Percentiles rank a stretch among this genome's conserved stretches.
These are phyloP conservation scores for Claviceps digitariae DNA, from an alignment of 2,329 filamentous ascomycete genomes.

Conservation along the genomic window DNA sequence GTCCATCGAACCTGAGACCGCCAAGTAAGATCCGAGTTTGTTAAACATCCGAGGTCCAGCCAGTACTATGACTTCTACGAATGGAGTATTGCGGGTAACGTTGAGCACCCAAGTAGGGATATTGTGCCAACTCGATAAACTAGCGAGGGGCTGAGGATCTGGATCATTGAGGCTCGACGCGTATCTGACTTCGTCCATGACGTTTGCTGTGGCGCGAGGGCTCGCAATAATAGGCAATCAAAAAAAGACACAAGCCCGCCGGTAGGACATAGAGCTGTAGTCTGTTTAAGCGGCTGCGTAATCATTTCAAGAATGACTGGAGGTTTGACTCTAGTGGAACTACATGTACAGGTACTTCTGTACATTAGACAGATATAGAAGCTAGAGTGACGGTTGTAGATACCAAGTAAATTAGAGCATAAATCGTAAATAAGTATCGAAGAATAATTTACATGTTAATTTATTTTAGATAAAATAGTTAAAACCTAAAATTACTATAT, in stretches of 20 bases:
- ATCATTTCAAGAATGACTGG: background rate
- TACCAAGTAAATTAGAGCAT: no score
- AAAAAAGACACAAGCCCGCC: background rate
- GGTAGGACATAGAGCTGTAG: background rate
- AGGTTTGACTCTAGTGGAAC: background rate
- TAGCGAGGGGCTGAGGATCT: constrained; percentile 9
- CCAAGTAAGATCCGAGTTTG: constrained; percentile 51
- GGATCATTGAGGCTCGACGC: background rate
- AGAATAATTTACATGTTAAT: no score
- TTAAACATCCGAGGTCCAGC: constrained; percentile 58
- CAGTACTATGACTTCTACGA: constrained; percentile 53
- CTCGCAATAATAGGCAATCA: background rate
- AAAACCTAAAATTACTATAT: no score
- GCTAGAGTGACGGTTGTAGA: no score
- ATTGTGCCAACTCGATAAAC: constrained; percentile 32
- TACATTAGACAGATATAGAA: no score
- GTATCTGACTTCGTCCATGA: constrained; percentile 2
- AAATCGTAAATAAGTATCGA: no score
- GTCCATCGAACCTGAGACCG: constrained; percentile 46
- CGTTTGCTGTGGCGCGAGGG: background rate
- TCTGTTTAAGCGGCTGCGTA: background rate
- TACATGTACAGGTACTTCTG: no score
- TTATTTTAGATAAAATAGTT: no score
- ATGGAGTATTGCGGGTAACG: constrained; percentile 46
- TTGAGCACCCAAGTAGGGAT: constrained; percentile 44